Conservation (phyloP, 2,329 filamentous ascomycete species). For the Thelonectria olida region DNA sequence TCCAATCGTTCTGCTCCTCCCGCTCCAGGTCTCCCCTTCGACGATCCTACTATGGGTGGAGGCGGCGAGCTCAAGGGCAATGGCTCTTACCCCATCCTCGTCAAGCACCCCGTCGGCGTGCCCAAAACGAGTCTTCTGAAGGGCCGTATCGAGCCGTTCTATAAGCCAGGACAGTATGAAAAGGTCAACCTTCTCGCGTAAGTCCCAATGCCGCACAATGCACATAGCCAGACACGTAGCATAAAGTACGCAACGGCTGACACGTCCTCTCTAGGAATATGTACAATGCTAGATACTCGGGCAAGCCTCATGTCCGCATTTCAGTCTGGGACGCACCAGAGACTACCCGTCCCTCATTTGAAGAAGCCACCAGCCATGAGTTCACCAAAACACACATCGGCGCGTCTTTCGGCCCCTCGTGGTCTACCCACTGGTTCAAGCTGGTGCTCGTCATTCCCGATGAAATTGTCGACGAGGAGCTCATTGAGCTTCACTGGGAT, state of each 20-base stretch:
- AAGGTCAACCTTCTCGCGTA: slow-evolving; percentile 78
- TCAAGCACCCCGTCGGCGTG: slow-evolving; percentile 71
- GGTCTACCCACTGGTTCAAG: slow-evolving; percentile 98
- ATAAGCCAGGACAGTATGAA: slow-evolving; percentile 79
- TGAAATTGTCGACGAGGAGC: slow-evolving; percentile 77
- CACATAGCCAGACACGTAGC: not conserved
- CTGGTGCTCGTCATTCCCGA: slow-evolving; percentile 81
- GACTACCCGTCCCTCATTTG: slow-evolving; percentile 82
- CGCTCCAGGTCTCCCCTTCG: slow-evolving; percentile 41
- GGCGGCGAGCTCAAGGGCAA: slow-evolving; percentile 54
- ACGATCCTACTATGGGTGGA: slow-evolving; percentile 60
- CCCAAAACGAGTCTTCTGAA: slow-evolving; percentile 87
- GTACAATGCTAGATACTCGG: slow-evolving; percentile 59
- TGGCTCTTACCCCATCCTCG: slow-evolving; percentile 60
- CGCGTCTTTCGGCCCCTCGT: slow-evolving; percentile 87
- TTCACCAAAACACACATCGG: slow-evolving; percentile 82
- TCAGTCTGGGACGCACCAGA: slow-evolving; percentile 86
- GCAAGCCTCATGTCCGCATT: slow-evolving; percentile 81
- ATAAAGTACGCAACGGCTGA: slow-evolving; percentile 14
- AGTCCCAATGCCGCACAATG: slow-evolving; percentile 39
- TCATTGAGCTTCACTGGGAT: slow-evolving; percentile 97
- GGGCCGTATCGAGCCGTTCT: slow-evolving; percentile 84
- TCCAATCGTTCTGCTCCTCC: slow-evolving; percentile 51
- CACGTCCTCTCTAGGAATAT: slow-evolving; percentile 44
- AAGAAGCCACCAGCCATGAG: slow-evolving; percentile 79